Evolutionary conservation across 139 green algal genomes (phyloP).

Genomic region (Coccomyxa sp.): DNA sequence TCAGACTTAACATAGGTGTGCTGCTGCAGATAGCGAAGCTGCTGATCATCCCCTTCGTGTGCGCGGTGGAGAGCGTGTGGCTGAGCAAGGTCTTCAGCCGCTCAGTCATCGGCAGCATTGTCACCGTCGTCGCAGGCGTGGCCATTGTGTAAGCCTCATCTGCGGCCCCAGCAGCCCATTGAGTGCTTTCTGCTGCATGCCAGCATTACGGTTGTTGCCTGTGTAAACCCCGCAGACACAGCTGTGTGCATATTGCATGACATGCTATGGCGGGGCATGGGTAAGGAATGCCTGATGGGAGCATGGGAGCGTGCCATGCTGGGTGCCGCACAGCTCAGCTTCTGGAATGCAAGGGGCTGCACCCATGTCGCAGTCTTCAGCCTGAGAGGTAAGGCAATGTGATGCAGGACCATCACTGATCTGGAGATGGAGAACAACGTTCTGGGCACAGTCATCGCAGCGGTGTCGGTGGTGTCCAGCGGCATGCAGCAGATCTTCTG

Average conservation of each 20-base stretch:
- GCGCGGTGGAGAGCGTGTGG: slow-evolving; percentile 78
- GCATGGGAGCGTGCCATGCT: too few relatives aligned
- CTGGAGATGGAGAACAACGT: slow-evolving; percentile 45
- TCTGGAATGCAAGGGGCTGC: too few relatives aligned
- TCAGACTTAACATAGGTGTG: neutral
- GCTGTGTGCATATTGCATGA: too few relatives aligned
- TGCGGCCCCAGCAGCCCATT: too few relatives aligned
- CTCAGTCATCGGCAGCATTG: slow-evolving; percentile 48
- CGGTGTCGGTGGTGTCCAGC: slow-evolving; percentile 72
- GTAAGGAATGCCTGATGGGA: too few relatives aligned
- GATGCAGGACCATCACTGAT: slow-evolving; percentile 75
- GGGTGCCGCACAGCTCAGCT: too few relatives aligned
- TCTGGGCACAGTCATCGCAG: slow-evolving; percentile 71
- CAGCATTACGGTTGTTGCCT: neutral
- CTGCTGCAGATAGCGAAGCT: slow-evolving; percentile 87
- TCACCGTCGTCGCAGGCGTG: slow-evolving; percentile 75
- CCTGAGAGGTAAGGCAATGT: too few relatives aligned
- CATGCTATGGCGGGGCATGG: too few relatives aligned
- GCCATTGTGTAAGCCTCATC: slow-evolving; percentile 67
- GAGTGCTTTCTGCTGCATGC: neutral
- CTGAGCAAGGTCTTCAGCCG: slow-evolving; percentile 58
- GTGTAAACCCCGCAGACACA: too few relatives aligned
- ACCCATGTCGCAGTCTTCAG: too few relatives aligned
- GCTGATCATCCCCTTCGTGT: slow-evolving; percentile 91
- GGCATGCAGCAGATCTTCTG: slow-evolving; percentile 93